A percentile compares a stretch with the other conserved stretches of the same genome.
These are phyloP conservation scores for Panellus pusillus DNA, from an alignment of 768 basidiomycete species.

Conservation along the genomic window DNA sequence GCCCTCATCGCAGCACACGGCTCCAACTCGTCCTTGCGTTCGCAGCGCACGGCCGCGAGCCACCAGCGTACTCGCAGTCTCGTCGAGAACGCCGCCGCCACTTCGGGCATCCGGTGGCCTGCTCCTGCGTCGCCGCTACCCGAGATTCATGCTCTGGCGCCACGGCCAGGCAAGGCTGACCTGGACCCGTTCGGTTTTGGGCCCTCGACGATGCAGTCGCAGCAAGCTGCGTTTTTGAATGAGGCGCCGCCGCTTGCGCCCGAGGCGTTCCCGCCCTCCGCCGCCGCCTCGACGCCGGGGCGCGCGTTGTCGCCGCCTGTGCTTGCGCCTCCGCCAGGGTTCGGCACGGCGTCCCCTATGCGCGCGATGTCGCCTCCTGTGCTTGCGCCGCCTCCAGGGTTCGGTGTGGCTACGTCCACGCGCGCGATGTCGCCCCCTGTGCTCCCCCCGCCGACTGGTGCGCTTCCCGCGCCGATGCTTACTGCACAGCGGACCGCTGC, in stretches of 20 bases:
- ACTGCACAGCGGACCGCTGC: constrained; percentile 13
- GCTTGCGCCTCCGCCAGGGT: not conserved
- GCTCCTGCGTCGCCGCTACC: constrained; percentile 49
- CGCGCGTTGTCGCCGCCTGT: constrained; percentile 14
- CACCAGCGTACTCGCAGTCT: constrained; percentile 61
- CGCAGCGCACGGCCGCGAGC: constrained; percentile 38
- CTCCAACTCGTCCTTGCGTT: constrained; percentile 5
- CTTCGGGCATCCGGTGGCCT: constrained; percentile 44
- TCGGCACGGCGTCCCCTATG: constrained; percentile 1
- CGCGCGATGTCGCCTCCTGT: constrained; percentile 3
- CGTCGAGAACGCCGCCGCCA: constrained; percentile 55
- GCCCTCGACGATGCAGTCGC: constrained; percentile 31
- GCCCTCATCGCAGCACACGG: constrained; percentile 15
- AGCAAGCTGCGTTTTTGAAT: constrained; percentile 24
- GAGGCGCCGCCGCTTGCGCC: constrained; percentile 28
- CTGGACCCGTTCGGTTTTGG: constrained; percentile 25
- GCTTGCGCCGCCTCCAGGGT: not conserved
- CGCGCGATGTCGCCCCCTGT: constrained; percentile 6
- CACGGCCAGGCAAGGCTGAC: constrained; percentile 26
- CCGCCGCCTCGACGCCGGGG: constrained; percentile 11
- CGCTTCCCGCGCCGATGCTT: not conserved
- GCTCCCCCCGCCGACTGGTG: not conserved
- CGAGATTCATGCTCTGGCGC: constrained; percentile 32
- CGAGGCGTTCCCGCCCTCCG: constrained; percentile 17
- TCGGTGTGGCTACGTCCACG: constrained; percentile 5